Percentiles rank a stretch among this genome's conserved stretches.
These are phyloP conservation scores for Trichomonas tenax DNA, from an alignment of 208 protist genomes.

Conservation along the genomic window DNA sequence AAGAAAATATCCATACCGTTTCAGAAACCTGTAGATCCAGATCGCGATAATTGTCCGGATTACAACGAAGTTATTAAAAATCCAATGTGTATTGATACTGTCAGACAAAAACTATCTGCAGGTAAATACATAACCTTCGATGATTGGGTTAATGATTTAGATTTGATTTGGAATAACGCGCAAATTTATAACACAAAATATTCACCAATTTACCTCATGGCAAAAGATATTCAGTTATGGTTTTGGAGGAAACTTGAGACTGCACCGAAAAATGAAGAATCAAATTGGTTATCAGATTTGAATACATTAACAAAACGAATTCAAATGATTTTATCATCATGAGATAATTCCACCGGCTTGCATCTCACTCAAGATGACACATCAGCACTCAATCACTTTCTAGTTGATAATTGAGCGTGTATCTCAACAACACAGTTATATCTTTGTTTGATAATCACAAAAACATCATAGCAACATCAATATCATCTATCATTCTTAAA, in stretches of 20 bases:
- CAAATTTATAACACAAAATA: neutral
- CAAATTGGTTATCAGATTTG: no score
- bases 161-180: neutral
- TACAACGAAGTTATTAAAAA: neutral
- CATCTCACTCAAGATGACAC: no score
- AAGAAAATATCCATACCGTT: neutral
- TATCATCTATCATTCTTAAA: no score
- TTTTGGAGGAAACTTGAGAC: neutral
- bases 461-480: no score
- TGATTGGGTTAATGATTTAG: neutral
- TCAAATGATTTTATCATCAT: no score
- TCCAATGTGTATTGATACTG: neutral
- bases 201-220: neutral
- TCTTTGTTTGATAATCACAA: no score
- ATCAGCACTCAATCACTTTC: no score
- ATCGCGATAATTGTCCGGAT: slow-evolving; percentile 9
- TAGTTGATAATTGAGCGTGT: no score
- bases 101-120: neutral
- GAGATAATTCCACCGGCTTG: no score
- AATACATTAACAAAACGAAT: no score
- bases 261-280: neutral
- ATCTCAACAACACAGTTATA: no score
- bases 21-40: neutral
- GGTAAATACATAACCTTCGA: neutral
- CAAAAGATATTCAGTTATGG: neutral